These are phyloP conservation scores for Phanerochaete carnosa DNA, from an alignment of 768 basidiomycete genomes.

Conservation along the genomic window DNA sequence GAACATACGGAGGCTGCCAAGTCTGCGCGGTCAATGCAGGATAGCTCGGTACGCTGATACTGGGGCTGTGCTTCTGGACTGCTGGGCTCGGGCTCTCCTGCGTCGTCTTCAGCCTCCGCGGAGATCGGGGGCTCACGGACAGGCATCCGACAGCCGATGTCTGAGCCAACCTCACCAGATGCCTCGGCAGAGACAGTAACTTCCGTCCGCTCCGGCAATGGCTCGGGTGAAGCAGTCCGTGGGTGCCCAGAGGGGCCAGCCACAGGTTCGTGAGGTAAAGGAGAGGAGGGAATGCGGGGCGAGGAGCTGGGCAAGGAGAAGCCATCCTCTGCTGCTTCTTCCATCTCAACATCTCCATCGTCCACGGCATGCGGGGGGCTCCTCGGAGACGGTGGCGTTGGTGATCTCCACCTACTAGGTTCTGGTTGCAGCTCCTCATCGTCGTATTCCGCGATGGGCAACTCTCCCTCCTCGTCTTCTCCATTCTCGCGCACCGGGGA, in stretches of 20 bases:
- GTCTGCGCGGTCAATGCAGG: not conserved
- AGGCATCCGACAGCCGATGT: not conserved
- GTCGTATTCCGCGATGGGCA: slow-evolving; percentile 3
- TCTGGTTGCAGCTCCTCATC: not conserved
- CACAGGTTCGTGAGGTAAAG: not conserved
- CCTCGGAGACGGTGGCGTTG: not conserved
- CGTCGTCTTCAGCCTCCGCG: not conserved
- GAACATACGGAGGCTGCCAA: not conserved
- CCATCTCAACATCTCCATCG: not conserved
- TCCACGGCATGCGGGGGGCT: not conserved
- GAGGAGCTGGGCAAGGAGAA: not conserved
- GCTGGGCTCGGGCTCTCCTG: no score
- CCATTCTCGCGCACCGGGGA: not conserved
- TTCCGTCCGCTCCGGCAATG: not conserved
- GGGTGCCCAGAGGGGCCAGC: not conserved
- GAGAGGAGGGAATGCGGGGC: not conserved
- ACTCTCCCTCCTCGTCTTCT: not conserved
- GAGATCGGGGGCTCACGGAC: no score
- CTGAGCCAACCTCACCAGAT: not conserved
- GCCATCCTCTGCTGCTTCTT: not conserved
- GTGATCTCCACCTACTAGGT: not conserved
- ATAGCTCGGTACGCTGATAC: not conserved
- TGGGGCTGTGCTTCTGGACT: no score
- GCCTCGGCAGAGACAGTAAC: not conserved
- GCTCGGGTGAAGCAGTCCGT: not conserved